A percentile compares a stretch with the other conserved stretches of the same genome.
phyloP scores from a whole-genome alignment of 106 monocot genomes.

The Iris macrosiphon region DNA sequence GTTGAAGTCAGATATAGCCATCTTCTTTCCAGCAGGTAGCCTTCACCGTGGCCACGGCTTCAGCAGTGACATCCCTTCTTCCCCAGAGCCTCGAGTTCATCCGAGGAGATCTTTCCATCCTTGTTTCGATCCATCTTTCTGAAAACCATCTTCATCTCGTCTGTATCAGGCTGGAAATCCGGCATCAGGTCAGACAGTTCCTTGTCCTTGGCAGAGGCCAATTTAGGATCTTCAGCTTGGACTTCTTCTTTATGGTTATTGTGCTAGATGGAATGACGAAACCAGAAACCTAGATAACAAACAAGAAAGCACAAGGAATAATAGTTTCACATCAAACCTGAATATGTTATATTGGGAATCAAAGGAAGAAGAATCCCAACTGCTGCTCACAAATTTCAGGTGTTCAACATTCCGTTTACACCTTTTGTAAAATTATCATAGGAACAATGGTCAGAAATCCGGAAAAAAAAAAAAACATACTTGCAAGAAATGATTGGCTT shows the following conservation, averaged over 20 bases:
- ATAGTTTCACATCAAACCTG: no score
- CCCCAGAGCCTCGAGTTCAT: constrained; percentile 33
- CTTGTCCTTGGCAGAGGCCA: constrained; percentile 31
- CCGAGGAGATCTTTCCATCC: constrained; percentile 30
- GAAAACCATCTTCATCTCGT: constrained; percentile 67
- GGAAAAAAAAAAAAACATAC: no score
- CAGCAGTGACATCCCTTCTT: constrained; percentile 6
- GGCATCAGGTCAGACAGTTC: constrained; percentile 32
- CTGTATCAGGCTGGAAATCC: constrained; percentile 27
- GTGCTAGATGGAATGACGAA: constrained; percentile 54
- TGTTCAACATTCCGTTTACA: no score
- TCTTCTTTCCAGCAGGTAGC: constrained; percentile 32
- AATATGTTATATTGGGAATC: no score
- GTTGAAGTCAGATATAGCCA: constrained; percentile 34
- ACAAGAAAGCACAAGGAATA: no score
- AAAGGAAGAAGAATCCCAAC: no score
- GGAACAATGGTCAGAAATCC: no score
- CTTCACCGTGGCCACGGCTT: constrained; percentile 35
- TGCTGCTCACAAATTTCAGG: no score
- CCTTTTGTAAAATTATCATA: no score
- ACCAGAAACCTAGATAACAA: constrained; percentile 21
- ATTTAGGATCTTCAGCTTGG: constrained; percentile 12
- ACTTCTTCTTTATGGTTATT: constrained; percentile 34
- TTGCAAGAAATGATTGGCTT: no score
- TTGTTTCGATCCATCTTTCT: constrained; percentile 36